A percentile compares a stretch with the other conserved stretches of the same genome.
Conservation (phyloP, 2,329 filamentous ascomycete species). For the Botrytis cinerea region DNA sequence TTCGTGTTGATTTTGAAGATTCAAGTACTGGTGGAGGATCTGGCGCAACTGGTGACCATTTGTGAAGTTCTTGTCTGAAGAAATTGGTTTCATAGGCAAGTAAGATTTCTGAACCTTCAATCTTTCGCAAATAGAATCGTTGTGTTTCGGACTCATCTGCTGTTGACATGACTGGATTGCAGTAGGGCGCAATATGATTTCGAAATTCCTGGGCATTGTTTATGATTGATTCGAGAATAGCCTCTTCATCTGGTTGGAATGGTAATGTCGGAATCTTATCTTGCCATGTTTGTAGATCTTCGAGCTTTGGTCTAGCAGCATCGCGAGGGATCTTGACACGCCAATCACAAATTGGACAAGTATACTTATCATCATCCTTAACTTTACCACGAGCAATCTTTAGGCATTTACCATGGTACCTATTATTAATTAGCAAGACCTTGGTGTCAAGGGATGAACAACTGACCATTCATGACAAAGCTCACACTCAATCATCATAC, state of each 20-base stretch:
- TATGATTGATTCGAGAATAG: conserved; percentile 81
- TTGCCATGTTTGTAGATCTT: conserved; percentile 82
- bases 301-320: conserved; percentile 90
- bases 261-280: conserved; percentile 79
- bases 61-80: conserved; percentile 92
- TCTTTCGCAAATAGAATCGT: conserved; percentile 93
- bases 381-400: conserved; percentile 98
- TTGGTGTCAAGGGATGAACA: neutral
- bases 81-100: conserved; percentile 95
- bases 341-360: conserved; percentile 97
- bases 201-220: conserved; percentile 82
- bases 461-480: conserved; percentile 94
- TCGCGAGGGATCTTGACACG: conserved; percentile 95
- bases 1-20: conserved; percentile 86
- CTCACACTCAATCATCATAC: conserved; percentile 99
- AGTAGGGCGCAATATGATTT: conserved; percentile 76
- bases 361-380: conserved; percentile 98
- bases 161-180: conserved; percentile 78
- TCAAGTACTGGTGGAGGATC: conserved; percentile 83
- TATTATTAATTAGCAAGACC: conserved; percentile 42
- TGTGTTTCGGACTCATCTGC: conserved; percentile 86
- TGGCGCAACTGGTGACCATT: conserved; percentile 88
- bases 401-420: conserved; percentile 97
- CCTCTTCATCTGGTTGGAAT: conserved; percentile 95
- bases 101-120: conserved; percentile 93